Evolutionary conservation across 2,329 filamentous ascomycete genomes (phyloP).

Genomic region (Xylariaceae sp.): DNA sequence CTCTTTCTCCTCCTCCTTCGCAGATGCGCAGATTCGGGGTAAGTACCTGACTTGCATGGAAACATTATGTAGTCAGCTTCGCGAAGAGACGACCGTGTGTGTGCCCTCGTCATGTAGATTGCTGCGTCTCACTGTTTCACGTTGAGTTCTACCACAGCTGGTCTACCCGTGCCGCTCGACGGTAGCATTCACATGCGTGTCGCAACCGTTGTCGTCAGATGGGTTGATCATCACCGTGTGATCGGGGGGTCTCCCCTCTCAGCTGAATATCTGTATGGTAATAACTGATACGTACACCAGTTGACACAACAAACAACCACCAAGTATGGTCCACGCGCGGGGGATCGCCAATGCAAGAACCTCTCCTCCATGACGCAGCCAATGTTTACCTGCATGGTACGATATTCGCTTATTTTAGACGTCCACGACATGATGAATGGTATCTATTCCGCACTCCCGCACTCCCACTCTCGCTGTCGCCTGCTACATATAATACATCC

Average conservation of each 20-base stretch:
- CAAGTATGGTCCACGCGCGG: slow-evolving; percentile 2
- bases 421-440: slow-evolving; percentile 3
- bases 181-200: slow-evolving; percentile 1
- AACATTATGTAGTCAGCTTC: no score
- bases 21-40: no score
- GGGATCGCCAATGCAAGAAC: slow-evolving; percentile 18
- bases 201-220: background rate
- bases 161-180: background rate
- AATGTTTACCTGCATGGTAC: slow-evolving; percentile 7
- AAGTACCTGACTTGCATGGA: no score
- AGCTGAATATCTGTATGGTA: background rate
- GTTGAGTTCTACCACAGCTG: background rate
- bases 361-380: background rate
- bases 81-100: no score
- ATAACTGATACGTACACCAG: background rate
- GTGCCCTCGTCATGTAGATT: no score
- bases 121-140: background rate
- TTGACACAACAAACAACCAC: background rate
- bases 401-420: slow-evolving; percentile 15
- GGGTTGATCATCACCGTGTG: background rate
- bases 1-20: no score
- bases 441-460: background rate
- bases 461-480: no score
- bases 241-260: background rate
- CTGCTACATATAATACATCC: background rate